These are phyloP conservation scores for Barnettozyma sp. DNA, from an alignment of 805 yeast genomes.

Conservation along the genomic window DNA sequence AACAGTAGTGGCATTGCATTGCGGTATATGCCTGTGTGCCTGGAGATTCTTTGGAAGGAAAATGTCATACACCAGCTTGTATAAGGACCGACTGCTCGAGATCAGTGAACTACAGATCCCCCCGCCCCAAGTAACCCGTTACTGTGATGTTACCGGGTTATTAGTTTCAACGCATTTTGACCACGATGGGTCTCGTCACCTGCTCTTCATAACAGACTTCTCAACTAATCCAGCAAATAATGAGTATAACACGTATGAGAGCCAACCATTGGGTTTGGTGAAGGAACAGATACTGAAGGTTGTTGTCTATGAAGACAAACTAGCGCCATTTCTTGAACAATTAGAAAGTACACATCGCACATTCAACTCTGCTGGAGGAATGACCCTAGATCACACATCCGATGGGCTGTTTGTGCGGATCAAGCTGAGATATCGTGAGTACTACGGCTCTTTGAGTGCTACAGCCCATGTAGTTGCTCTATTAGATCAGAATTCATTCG, in stretches of 20 bases:
- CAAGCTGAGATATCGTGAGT: conserved; percentile 9
- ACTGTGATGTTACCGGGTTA: conserved; percentile 1
- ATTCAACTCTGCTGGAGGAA: too few species aligned
- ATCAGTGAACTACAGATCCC: not conserved
- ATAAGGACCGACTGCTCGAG: conserved; percentile 1
- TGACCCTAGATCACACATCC: not conserved
- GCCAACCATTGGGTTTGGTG: not conserved
- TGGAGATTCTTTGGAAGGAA: not conserved
- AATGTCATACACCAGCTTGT: not conserved
- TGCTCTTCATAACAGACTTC: conserved; percentile 1
- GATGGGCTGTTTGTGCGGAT: conserved; percentile 11
- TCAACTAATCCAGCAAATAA: not conserved
- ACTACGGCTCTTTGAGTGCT: conserved; percentile 8
- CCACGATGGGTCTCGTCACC: not conserved
- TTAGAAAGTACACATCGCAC: not conserved
- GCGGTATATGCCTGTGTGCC: not conserved
- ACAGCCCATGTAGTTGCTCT: not conserved
- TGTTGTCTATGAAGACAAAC: not conserved
- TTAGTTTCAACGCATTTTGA: not conserved
- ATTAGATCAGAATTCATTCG: not conserved
- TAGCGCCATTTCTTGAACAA: not conserved
- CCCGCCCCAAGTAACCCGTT: not conserved
- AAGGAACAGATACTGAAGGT: not conserved
- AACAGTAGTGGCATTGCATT: not conserved
- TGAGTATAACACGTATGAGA: not conserved